These are phyloP conservation scores for Truncatella angustata DNA, from an alignment of 2,329 filamentous ascomycete species.

Conservation along the genomic window DNA sequence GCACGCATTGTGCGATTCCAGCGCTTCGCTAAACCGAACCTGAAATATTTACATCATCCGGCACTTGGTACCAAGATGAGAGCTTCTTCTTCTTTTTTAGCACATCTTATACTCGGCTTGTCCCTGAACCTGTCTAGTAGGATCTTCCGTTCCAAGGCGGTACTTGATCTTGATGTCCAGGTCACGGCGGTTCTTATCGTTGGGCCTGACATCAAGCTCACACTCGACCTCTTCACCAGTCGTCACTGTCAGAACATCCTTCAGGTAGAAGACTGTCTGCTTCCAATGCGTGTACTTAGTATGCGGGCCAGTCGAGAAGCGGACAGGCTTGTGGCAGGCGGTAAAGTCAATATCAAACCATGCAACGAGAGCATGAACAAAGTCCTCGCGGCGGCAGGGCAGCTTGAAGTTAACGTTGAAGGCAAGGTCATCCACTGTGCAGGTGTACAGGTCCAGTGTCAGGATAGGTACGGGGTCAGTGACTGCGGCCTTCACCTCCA, in stretches of 20 bases:
- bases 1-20: too few relatives aligned
- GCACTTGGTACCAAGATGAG: too few relatives aligned
- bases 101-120: conserved; percentile 79
- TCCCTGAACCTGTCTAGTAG: conserved; percentile 66
- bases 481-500: conserved; percentile 95
- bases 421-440: conserved; percentile 76
- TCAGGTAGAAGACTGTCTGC: conserved; percentile 97
- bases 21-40: too few relatives aligned
- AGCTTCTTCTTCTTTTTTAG: conserved; percentile 34
- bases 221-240: conserved; percentile 78
- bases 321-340: conserved; percentile 95
- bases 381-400: conserved; percentile 79
- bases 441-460: conserved; percentile 90
- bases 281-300: conserved; percentile 99
- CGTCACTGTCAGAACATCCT: conserved; percentile 89
- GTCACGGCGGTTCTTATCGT: conserved; percentile 90
- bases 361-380: conserved; percentile 91
- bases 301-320: conserved; percentile 95
- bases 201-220: conserved; percentile 78
- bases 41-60: too few relatives aligned
- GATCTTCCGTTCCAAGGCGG: conserved; percentile 73
- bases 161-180: conserved; percentile 89
- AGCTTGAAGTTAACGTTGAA: conserved; percentile 81
- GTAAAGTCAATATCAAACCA: conserved; percentile 99
- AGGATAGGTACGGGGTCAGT: conserved; percentile 86